Conservation (phyloP, 2,329 filamentous ascomycete genomes). For the Trichophyton verrucosum region DNA sequence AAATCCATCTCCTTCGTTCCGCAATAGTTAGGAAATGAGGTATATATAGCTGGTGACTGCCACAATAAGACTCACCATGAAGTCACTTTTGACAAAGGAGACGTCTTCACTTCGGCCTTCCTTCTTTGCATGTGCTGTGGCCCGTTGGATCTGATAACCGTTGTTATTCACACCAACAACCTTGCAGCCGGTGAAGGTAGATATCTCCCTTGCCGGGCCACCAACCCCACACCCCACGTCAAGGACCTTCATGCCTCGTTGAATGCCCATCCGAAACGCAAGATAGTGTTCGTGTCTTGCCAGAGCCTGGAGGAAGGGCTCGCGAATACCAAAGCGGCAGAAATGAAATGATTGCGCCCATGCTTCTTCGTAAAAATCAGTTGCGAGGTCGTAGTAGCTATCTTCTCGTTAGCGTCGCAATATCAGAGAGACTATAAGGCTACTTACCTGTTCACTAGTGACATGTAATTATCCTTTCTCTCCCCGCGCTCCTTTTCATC, state of each 20-base stretch:
- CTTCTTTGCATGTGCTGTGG: slow-evolving; percentile 67
- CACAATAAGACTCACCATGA: slow-evolving; percentile 43
- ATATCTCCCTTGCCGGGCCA: slow-evolving; percentile 87
- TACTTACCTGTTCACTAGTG: slow-evolving; percentile 75
- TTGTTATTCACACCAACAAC: slow-evolving; percentile 96
- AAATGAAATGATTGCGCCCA: slow-evolving; percentile 97
- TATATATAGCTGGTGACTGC: no score
- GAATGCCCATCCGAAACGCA: slow-evolving; percentile 73
- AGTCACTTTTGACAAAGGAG: slow-evolving; percentile 85
- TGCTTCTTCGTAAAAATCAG: slow-evolving; percentile 89
- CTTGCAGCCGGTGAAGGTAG: slow-evolving; percentile 83
- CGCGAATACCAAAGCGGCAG: slow-evolving; percentile 77
- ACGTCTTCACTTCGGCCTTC: slow-evolving; percentile 70
- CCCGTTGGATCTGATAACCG: slow-evolving; percentile 94
- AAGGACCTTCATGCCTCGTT: slow-evolving; percentile 75
- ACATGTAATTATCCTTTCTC: slow-evolving; percentile 78
- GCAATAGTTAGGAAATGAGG: neutral
- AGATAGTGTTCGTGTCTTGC: slow-evolving; percentile 97
- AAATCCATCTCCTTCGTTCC: slow-evolving; percentile 70
- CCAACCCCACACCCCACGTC: slow-evolving; percentile 96
- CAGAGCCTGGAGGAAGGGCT: slow-evolving; percentile 81
- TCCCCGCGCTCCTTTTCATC: slow-evolving; percentile 65
- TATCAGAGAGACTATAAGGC: neutral
- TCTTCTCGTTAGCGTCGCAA: slow-evolving; percentile 2
- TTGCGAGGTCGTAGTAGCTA: slow-evolving; percentile 94